A percentile compares a stretch with the other conserved stretches of the same genome.
Evolutionary conservation across 768 basidiomycete genomes (phyloP).

Genomic region (Suillus plorans): DNA sequence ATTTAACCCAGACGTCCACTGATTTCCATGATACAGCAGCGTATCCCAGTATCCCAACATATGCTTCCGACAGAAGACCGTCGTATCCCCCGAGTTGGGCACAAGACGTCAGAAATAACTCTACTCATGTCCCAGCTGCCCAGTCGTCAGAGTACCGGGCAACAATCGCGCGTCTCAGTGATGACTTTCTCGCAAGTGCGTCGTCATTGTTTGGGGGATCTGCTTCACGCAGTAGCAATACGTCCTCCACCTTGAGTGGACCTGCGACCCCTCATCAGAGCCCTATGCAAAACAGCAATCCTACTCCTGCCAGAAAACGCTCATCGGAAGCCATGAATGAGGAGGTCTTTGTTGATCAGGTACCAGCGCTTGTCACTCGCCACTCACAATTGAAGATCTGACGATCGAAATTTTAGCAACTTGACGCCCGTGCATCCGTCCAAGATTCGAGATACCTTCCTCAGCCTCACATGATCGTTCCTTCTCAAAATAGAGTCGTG

Average conservation of each 20-base stretch:
- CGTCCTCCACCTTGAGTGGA: constrained; percentile 18
- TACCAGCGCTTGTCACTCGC: constrained; percentile 28
- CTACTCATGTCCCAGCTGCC: constrained; percentile 13
- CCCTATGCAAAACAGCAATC: constrained; percentile 16
- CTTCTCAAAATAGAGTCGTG: constrained; percentile 21
- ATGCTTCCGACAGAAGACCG: constrained; percentile 18
- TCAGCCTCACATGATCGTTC: constrained; percentile 23
- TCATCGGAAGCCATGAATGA: constrained; percentile 32
- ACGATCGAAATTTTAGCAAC: constrained; percentile 28
- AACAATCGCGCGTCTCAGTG: constrained; percentile 32
- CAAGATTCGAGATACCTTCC: constrained; percentile 25
- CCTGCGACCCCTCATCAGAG: constrained; percentile 17
- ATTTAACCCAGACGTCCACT: background rate
- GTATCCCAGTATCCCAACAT: constrained; percentile 13
- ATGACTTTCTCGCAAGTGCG: constrained; percentile 31
- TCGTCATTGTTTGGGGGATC: constrained; percentile 30
- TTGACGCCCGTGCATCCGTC: constrained; percentile 22
- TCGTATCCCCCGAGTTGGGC: constrained; percentile 22
- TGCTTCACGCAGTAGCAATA: constrained; percentile 18
- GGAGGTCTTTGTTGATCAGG: constrained; percentile 29
- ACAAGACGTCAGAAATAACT: constrained; percentile 22
- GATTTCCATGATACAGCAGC: constrained; percentile 10
- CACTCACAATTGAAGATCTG: constrained; percentile 21
- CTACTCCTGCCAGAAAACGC: constrained; percentile 31
- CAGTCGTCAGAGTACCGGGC: constrained; percentile 31